Base-by-base conservation (phyloP, 495 filamentous ascomycete genomes). In the Penicillium lividum region DNA sequence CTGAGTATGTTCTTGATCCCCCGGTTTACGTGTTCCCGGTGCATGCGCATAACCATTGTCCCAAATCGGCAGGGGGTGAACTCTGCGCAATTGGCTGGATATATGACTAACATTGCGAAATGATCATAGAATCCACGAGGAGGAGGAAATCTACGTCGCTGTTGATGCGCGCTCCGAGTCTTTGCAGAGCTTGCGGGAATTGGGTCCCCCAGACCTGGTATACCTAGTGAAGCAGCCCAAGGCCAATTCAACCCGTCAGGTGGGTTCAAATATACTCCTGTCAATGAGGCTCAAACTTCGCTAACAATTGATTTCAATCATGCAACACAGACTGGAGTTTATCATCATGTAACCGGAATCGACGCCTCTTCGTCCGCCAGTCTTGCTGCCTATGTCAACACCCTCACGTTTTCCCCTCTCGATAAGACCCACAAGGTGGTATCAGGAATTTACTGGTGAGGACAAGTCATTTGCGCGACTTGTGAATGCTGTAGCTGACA, bases 311-410 rank as follows among this genome's bases (percentile, higher is more conserved):
- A 63, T 28, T 40, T 38, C 61, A 27, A 29, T 11, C 55, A 53
- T 7, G 44, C 27, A 51, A 13, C 31, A 16, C 64, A 98, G 91
- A 86, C 84, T 61, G 94, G 93, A 28, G 86, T 96, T 51, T 98
- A 98, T 72, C 94, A 98, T 74, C 93, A 98, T 88, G 94, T 97
- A 67, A 97, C 93, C 51, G 94, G 94, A 53, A 88, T 97, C 58
- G 94, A 98, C 72, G 94, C 95, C 36, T 98, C 94, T 43, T 97
- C 93, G 7, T 98, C 95, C 33, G 94, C 94, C 22, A 97, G 92
- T 71, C 78, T 98, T 53, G 94, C 94, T 44, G 94, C 94, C 64
- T 98, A 98, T 71, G 93, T 98, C 73, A 98, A 98, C 75, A 97
- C 94, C 33, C 82, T 98, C 27, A 96, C 91, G 8, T 95, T 97